Percentiles rank a stretch among this genome's conserved stretches.
phyloP scores from a whole-genome alignment of 1,284 basidiomycete species.

The Sporisorium exsertum region DNA sequence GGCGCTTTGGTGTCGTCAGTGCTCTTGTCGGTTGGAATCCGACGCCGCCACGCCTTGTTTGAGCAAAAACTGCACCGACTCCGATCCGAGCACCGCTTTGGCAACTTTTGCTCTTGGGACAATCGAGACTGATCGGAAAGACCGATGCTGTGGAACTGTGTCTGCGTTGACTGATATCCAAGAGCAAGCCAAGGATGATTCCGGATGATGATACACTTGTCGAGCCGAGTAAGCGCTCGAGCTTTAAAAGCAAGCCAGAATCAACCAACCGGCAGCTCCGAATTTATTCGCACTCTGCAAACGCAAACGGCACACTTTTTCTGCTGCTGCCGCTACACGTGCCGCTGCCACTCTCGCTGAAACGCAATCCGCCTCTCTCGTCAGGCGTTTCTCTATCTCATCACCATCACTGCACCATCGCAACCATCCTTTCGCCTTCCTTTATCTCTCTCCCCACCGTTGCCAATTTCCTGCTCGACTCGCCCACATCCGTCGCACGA shows the following conservation, averaged over 20 bases:
- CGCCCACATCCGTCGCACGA: neutral
- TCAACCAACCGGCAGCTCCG: neutral
- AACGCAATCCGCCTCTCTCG: slow-evolving; percentile 1
- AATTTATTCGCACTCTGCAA: neutral
- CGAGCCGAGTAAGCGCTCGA: neutral
- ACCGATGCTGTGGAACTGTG: neutral
- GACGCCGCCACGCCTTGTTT: slow-evolving; percentile 6
- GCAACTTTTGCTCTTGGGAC: neutral
- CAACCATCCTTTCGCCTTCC: neutral
- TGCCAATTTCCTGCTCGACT: neutral
- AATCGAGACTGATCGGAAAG: no score
- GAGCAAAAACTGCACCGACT: neutral
- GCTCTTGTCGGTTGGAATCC: slow-evolving; percentile 15
- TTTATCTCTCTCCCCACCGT: neutral
- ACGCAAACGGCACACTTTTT: neutral
- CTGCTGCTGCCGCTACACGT: slow-evolving; percentile 5
- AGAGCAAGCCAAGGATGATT: neutral
- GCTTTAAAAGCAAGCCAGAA: neutral
- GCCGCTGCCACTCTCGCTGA: slow-evolving; percentile 4
- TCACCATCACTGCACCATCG: neutral
- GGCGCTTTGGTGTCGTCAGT: neutral
- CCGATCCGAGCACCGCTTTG: slow-evolving; percentile 2
- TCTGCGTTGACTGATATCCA: neutral
- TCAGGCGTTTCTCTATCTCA: neutral
- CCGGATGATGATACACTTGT: neutral